Conservation (phyloP, 371 early-diverging fungal species). For the Mortierella sp. region DNA sequence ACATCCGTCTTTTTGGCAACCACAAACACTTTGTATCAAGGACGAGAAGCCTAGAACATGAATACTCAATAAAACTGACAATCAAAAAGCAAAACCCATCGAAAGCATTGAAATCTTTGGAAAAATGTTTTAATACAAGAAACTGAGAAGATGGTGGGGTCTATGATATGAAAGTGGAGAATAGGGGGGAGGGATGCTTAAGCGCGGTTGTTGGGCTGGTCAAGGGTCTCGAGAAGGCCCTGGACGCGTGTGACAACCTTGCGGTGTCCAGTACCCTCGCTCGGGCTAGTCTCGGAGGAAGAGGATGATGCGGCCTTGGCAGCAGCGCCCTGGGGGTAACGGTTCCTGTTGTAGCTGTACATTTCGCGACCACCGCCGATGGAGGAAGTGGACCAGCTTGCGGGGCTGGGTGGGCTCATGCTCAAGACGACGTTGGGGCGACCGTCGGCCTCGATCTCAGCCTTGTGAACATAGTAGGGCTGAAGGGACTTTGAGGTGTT, state of each 20-base stretch:
- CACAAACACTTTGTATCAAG: neutral
- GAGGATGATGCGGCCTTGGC: neutral
- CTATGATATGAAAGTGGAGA: constrained; percentile 15
- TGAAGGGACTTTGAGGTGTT: constrained; percentile 60
- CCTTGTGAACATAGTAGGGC: constrained; percentile 74
- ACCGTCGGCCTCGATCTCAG: constrained; percentile 72
- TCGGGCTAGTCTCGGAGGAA: neutral
- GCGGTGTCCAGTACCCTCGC: constrained; percentile 13
- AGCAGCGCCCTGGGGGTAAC: constrained; percentile 33
- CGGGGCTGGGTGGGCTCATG: constrained; percentile 14
- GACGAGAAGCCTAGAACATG: constrained; percentile 9
- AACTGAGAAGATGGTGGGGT: neutral
- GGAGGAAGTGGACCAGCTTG: constrained; percentile 32
- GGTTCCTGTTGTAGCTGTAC: constrained; percentile 25
- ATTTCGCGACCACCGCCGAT: constrained; percentile 14
- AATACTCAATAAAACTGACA: constrained; percentile 5
- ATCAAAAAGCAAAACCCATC: neutral
- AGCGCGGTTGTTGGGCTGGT: constrained; percentile 31
- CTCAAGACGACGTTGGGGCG: constrained; percentile 69
- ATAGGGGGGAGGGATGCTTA: constrained; percentile 12
- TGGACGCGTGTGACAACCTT: constrained; percentile 48
- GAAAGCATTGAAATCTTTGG: neutral
- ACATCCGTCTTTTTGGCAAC: neutral
- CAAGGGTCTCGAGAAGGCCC: constrained; percentile 33
- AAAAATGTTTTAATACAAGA: constrained; percentile 6